These are phyloP conservation scores for Phaeosphaeriaceae sp. DNA, from an alignment of 2,329 filamentous ascomycete genomes.

Conservation along the genomic window DNA sequence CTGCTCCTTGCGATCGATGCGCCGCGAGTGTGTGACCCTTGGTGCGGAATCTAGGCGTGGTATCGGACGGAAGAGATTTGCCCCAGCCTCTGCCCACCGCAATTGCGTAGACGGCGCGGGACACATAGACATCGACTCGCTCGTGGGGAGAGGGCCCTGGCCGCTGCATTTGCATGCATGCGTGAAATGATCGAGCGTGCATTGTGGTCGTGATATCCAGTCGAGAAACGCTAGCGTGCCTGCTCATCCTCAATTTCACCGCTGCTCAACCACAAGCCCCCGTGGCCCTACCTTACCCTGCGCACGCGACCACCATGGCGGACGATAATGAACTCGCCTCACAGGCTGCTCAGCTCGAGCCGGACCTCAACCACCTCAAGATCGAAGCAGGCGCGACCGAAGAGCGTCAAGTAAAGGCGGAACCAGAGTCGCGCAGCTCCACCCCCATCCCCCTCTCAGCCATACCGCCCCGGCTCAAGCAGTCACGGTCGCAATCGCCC, in stretches of 20 bases:
- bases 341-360: constrained; percentile 50
- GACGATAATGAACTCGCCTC: constrained; percentile 41
- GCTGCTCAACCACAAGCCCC: constrained; percentile 13
- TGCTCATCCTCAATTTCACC: constrained; percentile 11
- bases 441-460: constrained; percentile 34
- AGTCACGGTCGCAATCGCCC: constrained; percentile 43
- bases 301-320: constrained; percentile 44
- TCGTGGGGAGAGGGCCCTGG: background rate
- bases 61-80: constrained; percentile 1
- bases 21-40: constrained; percentile 29
- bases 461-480: constrained; percentile 36
- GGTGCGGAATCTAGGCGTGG: constrained; percentile 3
- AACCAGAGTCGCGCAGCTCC: constrained; percentile 21
- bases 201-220: constrained; percentile 28
- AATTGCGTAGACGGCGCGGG: constrained; percentile 1
- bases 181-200: constrained; percentile 33
- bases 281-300: background rate
- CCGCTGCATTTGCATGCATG: constrained; percentile 13
- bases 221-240: constrained; percentile 24
- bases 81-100: background rate
- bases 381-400: constrained; percentile 28
- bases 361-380: constrained; percentile 31
- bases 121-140: background rate
- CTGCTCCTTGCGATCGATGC: background rate
- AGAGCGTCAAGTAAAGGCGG: constrained; percentile 1